Conservation (phyloP, 2,329 filamentous ascomycete genomes). For the Calonectria hawksworthii region DNA sequence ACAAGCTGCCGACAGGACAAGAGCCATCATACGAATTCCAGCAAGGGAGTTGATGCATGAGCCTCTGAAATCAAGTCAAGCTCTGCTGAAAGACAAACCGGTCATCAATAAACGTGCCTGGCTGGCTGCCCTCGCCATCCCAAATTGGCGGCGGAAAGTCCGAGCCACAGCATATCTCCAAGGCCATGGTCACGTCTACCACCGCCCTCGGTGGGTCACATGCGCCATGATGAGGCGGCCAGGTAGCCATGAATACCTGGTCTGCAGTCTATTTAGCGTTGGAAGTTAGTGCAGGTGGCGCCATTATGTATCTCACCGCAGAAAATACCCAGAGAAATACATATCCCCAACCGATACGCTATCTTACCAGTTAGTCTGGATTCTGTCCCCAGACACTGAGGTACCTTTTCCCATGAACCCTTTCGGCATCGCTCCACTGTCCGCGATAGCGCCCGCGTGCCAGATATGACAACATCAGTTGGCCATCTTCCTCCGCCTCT, state of each 20-base stretch:
- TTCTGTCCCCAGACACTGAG: constrained; percentile 10
- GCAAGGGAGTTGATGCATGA: background rate
- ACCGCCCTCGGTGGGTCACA: constrained; percentile 31
- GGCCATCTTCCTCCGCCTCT: constrained; percentile 36
- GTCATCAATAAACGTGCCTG: constrained; percentile 1
- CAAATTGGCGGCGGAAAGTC: constrained; percentile 11
- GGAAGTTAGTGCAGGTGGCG: background rate
- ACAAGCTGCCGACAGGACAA: background rate
- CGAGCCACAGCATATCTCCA: constrained; percentile 7
- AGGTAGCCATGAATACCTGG: constrained; percentile 3
- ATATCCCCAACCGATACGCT: background rate
- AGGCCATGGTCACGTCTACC: background rate
- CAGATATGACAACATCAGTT: constrained; percentile 47
- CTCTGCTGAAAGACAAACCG: background rate
- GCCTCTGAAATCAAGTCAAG: constrained; percentile 5
- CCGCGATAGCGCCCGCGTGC: constrained; percentile 43
- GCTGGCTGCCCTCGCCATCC: background rate
- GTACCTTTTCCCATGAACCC: constrained; percentile 17
- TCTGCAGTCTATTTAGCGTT: background rate
- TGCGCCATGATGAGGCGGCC: constrained; percentile 20
- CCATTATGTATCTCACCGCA: background rate
- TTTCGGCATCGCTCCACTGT: constrained; percentile 35
- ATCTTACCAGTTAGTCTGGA: constrained; percentile 20
- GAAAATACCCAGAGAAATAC: background rate
- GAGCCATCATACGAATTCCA: background rate